Evolutionary conservation across 2,329 filamentous ascomycete species (phyloP), one percentile per base, ranked within the genome.

Genomic region (Trichophyton mentagrophytes): DNA sequence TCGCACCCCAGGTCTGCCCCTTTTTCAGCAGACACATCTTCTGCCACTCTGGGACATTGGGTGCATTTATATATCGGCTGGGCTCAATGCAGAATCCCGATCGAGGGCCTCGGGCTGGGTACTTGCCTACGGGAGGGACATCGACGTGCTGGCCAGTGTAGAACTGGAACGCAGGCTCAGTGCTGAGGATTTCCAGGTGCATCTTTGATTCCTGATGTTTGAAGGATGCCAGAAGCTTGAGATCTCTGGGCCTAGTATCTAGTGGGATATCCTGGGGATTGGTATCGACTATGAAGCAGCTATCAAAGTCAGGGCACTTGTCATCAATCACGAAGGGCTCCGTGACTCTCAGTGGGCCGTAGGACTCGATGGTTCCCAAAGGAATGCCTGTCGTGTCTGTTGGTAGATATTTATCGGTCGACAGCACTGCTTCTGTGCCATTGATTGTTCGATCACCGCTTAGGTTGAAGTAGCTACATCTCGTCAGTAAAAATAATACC

Each of bases 161-260:
- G 77, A 96, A 95, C 74, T 97, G 92, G 79, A 96, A 97, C 0
- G 90, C 89, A 0, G 93, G 93, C 78, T 97, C 92, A 0, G 92
- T 97, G 77, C 89, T 93, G 69, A 85, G 79, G 4, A 96, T 87
- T 73, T 96, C 89, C 57, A 97, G 83, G 71, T 95, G 87, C 66
- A 96, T 80, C 64, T 84, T 83, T 30, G 85, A 87, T 57, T 78
- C 79, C 4, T 89, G 83, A 72, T 96, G 89, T 72, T 82, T 82
- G 62, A 93, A 88, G 25, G 82, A 78, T 53, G 89, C 83, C 53
- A 92, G 82, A 62, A 82, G 84, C 61, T 78, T 80, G 44, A 96
- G 78, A 0, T 87, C 82, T 61, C 76, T 72, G 1, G 69, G 69
- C 64, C 87, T 84, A 9, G 87, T 89, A 72, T 90, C 87, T 57